These are phyloP conservation scores for Epichloe bromicola DNA, from an alignment of 2,329 filamentous ascomycete species.

Conservation along the genomic window DNA sequence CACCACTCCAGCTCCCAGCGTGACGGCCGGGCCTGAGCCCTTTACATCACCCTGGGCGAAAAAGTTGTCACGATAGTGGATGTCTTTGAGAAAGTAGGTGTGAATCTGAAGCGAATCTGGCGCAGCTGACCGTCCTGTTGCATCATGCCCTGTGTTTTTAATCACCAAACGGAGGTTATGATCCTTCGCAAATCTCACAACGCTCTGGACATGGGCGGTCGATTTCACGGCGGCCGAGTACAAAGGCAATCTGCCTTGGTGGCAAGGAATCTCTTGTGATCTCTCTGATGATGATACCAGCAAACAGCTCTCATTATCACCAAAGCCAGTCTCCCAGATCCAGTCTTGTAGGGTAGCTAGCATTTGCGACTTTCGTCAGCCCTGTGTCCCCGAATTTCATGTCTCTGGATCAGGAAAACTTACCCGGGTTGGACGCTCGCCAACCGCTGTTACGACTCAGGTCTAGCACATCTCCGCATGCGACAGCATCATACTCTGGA, in stretches of 20 bases:
- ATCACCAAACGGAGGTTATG: background rate
- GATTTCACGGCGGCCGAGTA: background rate
- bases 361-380: too few species aligned
- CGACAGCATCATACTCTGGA: too few species aligned
- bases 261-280: background rate
- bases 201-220: background rate
- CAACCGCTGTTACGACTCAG: too few species aligned
- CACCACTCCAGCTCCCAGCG: background rate
- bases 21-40: background rate
- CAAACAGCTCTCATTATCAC: background rate
- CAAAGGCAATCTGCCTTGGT: background rate
- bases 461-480: too few species aligned
- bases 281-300: background rate
- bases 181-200: background rate
- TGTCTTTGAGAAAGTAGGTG: background rate
- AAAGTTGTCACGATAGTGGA: background rate
- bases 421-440: too few species aligned
- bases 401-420: too few species aligned
- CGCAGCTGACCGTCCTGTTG: background rate
- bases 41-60: background rate
- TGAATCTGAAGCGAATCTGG: slow-evolving; percentile 2
- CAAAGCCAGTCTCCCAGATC: background rate
- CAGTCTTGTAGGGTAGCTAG: background rate
- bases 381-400: too few species aligned
- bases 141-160: slow-evolving; percentile 1